A percentile compares a stretch with the other conserved stretches of the same genome.
Conservation (phyloP, 139 green algal genomes). For the Chlamydomonas applanata region DNA sequence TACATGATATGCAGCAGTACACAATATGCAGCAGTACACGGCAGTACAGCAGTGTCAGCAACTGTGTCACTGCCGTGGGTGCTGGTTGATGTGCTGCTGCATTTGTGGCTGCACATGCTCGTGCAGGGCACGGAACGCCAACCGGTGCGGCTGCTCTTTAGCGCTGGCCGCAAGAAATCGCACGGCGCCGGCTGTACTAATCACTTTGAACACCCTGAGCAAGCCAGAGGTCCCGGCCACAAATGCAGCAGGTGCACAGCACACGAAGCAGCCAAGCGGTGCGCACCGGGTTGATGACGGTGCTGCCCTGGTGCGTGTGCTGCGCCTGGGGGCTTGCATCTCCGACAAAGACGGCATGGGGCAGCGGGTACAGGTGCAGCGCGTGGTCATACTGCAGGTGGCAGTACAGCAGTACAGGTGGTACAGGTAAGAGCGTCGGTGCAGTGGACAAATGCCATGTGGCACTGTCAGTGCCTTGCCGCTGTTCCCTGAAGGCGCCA, state of each 20-base stretch:
- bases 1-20: background rate
- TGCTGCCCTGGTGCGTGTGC: slow-evolving; percentile 57
- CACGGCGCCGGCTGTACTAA: no score
- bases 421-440: slow-evolving; percentile 1
- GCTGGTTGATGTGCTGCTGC: background rate
- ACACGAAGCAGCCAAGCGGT: background rate
- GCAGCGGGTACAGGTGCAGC: slow-evolving; percentile 83
- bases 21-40: background rate
- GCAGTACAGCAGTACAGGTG: slow-evolving; percentile 30
- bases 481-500: no score
- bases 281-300: slow-evolving; percentile 74
- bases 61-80: background rate
- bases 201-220: no score
- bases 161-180: no score
- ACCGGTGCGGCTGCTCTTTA: no score
- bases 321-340: slow-evolving; percentile 53
- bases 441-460: no score
- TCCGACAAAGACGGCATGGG: slow-evolving; percentile 78
- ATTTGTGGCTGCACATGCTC: background rate
- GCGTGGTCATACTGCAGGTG: slow-evolving; percentile 69
- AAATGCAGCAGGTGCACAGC: background rate
- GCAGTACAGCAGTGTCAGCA: background rate
- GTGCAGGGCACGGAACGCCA: no score
- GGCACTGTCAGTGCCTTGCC: no score
- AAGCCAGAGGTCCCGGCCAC: background rate